A percentile compares a stretch with the other conserved stretches of the same genome.
phyloP scores from a whole-genome alignment of 371 early-diverging fungal genomes.

The Apophysomyces variabilis region DNA sequence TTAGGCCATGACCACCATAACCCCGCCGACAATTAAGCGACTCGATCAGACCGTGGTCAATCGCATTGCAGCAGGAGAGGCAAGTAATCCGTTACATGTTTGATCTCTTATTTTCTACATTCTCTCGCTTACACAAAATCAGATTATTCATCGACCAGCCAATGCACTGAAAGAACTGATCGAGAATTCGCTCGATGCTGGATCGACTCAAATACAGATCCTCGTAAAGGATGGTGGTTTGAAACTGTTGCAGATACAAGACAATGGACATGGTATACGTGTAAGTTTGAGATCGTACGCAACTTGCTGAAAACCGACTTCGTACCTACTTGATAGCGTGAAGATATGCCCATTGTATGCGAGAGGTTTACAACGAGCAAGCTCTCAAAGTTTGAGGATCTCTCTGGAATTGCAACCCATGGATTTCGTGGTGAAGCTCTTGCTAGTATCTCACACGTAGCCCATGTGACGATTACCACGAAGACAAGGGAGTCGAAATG shows the following conservation, averaged over 20 bases:
- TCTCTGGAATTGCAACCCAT: conserved; percentile 85
- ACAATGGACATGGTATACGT: conserved; percentile 96
- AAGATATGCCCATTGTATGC: conserved; percentile 88
- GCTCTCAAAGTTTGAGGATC: conserved; percentile 84
- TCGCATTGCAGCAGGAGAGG: conserved; percentile 97
- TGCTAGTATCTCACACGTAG: conserved; percentile 94
- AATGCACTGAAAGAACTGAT: conserved; percentile 7
- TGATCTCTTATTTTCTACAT: neutral
- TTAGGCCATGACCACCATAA: neutral
- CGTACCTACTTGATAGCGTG: conserved; percentile 41
- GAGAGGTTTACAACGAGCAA: conserved; percentile 98
- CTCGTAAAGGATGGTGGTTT: conserved; percentile 87
- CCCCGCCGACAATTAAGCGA: conserved; percentile 56
- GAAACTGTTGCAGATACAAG: conserved; percentile 92
- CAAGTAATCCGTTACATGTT: conserved; percentile 22
- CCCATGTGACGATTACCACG: conserved; percentile 90
- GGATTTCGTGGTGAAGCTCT: conserved; percentile 99
- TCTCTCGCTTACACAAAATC: neutral
- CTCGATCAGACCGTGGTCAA: conserved; percentile 87
- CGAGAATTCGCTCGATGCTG: conserved; percentile 98
- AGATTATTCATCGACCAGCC: conserved; percentile 56
- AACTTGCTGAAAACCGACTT: neutral
- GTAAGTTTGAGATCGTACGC: conserved; percentile 35
- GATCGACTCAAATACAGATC: conserved; percentile 84
- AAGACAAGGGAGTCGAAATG: conserved; percentile 80